These are phyloP conservation scores for Blastobotrys peoriensis DNA, from an alignment of 805 yeast genomes.

Conservation along the genomic window DNA sequence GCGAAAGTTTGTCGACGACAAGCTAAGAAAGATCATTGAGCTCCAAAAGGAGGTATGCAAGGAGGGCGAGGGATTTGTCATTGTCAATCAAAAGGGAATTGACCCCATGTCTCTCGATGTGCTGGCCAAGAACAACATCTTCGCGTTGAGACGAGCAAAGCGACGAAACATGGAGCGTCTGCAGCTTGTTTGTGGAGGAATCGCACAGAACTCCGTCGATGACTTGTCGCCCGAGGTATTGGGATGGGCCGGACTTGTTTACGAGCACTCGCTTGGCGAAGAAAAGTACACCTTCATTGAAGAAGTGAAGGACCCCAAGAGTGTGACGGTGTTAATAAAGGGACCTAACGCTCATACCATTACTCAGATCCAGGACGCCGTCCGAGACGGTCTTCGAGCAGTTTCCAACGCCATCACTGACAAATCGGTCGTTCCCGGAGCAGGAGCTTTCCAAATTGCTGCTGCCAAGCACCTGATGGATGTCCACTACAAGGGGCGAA, in stretches of 20 bases:
- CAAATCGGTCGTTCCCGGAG: slow-evolving; percentile 86
- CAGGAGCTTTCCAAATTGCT: slow-evolving; percentile 89
- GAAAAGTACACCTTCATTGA: slow-evolving; percentile 96
- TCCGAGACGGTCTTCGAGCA: slow-evolving; percentile 93
- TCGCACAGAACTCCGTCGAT: slow-evolving; percentile 95
- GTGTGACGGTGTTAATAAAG: slow-evolving; percentile 85
- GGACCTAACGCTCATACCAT: slow-evolving; percentile 88
- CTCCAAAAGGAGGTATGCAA: slow-evolving; percentile 90
- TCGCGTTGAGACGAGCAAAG: slow-evolving; percentile 96
- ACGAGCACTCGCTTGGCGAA: slow-evolving; percentile 92
- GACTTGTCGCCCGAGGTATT: slow-evolving; percentile 73
- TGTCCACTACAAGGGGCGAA: slow-evolving; percentile 69
- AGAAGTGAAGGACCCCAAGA: slow-evolving; percentile 76
- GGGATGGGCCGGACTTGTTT: slow-evolving; percentile 86
- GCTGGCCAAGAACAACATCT: slow-evolving; percentile 83
- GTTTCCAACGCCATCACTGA: slow-evolving; percentile 89
- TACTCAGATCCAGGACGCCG: slow-evolving; percentile 93
- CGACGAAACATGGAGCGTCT: slow-evolving; percentile 98
- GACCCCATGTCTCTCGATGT: slow-evolving; percentile 97
- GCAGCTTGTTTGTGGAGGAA: slow-evolving; percentile 94
- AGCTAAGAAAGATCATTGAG: slow-evolving; percentile 83
- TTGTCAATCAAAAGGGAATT: slow-evolving; percentile 96
- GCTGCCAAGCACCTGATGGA: slow-evolving; percentile 61
- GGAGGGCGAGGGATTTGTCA: slow-evolving; percentile 76
- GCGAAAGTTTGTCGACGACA: slow-evolving; percentile 90